phyloP scores from a whole-genome alignment of 305 asterid genomes.

The Euphrasia arctica region DNA sequence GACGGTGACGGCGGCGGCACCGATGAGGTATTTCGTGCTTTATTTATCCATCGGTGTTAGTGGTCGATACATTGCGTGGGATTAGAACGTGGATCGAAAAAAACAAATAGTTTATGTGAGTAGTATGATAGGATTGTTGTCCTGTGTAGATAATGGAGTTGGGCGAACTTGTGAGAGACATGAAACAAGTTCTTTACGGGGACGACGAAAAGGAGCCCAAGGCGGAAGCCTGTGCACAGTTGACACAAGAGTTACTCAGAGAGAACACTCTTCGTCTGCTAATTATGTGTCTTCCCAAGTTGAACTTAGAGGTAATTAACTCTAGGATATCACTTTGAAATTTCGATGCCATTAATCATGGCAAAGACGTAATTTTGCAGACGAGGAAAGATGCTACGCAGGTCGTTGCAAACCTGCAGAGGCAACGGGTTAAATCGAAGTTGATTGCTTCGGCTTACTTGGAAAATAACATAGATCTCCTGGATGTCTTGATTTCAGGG shows the following conservation, averaged over 20 bases:
- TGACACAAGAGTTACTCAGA: constrained; percentile 78
- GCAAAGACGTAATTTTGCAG: constrained; percentile 39
- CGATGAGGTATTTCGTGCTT: constrained; percentile 45
- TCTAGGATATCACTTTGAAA: neutral
- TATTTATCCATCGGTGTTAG: too few relatives aligned
- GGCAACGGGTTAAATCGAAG: constrained; percentile 97
- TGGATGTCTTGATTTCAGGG: constrained; percentile 88
- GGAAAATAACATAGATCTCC: constrained; percentile 87
- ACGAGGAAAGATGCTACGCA: constrained; percentile 97
- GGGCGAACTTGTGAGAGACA: constrained; percentile 66
- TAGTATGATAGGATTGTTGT: neutral
- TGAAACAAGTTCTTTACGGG: constrained; percentile 71
- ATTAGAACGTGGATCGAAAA: constrained; percentile 7
- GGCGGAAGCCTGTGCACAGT: constrained; percentile 74
- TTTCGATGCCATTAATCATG: constrained; percentile 18
- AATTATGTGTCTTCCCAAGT: constrained; percentile 70
- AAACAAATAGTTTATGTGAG: too few relatives aligned
- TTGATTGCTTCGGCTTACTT: constrained; percentile 94
- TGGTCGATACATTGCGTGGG: neutral
- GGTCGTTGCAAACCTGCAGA: constrained; percentile 94
- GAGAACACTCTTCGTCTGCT: constrained; percentile 72
- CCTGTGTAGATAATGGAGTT: constrained; percentile 62
- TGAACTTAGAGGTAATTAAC: constrained; percentile 62
- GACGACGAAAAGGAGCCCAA: constrained; percentile 83
- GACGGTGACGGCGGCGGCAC: constrained; percentile 49